Conservation (phyloP, 2,329 filamentous ascomycete species). For the Triangularia setosa region DNA sequence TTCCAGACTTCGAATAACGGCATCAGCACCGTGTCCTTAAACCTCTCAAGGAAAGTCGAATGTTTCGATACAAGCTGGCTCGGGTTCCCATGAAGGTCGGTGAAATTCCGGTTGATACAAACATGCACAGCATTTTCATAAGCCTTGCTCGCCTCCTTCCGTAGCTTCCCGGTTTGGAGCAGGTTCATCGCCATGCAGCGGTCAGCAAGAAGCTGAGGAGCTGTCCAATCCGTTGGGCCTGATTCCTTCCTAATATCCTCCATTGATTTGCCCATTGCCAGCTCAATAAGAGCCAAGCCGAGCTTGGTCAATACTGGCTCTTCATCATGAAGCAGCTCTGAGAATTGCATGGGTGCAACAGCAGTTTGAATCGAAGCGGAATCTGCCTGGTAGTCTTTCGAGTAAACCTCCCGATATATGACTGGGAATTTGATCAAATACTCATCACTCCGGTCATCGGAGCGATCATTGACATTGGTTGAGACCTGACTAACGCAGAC, state of each 20-base stretch:
- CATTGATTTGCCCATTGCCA: not conserved
- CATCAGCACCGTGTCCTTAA: not conserved
- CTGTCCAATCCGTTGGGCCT: not conserved
- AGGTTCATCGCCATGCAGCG: not conserved
- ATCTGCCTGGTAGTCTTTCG: not conserved
- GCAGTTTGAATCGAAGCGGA: not conserved
- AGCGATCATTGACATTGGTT: not conserved
- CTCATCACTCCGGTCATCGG: not conserved
- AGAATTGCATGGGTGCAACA: not conserved
- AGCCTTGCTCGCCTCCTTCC: not conserved
- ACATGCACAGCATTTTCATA: not conserved
- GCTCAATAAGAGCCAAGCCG: not conserved
- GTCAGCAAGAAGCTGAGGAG: not conserved
- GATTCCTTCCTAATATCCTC: not conserved
- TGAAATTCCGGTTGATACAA: not conserved
- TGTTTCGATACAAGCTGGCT: not conserved
- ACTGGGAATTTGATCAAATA: not conserved
- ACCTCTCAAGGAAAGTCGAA: not conserved
- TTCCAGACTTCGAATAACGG: not conserved
- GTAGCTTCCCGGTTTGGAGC: not conserved
- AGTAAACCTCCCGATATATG: not conserved
- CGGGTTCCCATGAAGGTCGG: not conserved
- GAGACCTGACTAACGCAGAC: not conserved
- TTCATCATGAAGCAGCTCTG: not conserved
- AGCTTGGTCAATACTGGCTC: not conserved